A percentile compares a stretch with the other conserved stretches of the same genome.
Evolutionary conservation across 345 rosid species (phyloP).

Genomic region (Dimocarpus longan): DNA sequence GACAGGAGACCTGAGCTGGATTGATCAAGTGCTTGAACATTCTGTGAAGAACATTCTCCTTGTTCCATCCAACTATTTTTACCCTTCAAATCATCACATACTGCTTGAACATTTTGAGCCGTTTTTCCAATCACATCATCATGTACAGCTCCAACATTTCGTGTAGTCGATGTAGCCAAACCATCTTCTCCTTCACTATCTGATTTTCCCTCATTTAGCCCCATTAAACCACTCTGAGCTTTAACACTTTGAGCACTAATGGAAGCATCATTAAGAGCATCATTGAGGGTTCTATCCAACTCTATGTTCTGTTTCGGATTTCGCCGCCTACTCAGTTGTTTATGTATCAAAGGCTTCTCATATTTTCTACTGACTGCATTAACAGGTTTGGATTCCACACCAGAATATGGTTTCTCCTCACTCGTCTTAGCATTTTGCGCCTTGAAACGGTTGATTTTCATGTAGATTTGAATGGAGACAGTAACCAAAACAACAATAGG

Average conservation of each 20-base stretch:
- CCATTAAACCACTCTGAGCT: neutral
- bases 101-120: neutral
- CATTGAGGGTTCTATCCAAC: constrained; percentile 35
- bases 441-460: constrained; percentile 14
- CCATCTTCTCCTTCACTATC: neutral
- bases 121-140: neutral
- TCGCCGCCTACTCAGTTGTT: constrained; percentile 53
- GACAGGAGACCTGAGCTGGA: neutral
- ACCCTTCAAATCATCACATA: constrained; percentile 27
- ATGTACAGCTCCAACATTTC: too few species aligned
- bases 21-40: constrained; percentile 13
- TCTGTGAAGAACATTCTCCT: constrained; percentile 20
- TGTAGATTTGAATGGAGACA: constrained; percentile 32
- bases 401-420: constrained; percentile 23
- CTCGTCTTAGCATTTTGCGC: neutral
- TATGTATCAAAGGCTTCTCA: constrained; percentile 29
- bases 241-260: neutral
- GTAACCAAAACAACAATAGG: constrained; percentile 47
- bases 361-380: constrained; percentile 9
- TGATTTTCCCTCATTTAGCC: neutral
- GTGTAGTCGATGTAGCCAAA: too few species aligned
- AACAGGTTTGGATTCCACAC: constrained; percentile 7
- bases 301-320: constrained; percentile 42
- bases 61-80: neutral
- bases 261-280: constrained; percentile 25